Evolutionary conservation across 352 stramenopile genomes (phyloP), one percentile per base, ranked within the genome.

Genomic region (Blastocystis sp.): DNA sequence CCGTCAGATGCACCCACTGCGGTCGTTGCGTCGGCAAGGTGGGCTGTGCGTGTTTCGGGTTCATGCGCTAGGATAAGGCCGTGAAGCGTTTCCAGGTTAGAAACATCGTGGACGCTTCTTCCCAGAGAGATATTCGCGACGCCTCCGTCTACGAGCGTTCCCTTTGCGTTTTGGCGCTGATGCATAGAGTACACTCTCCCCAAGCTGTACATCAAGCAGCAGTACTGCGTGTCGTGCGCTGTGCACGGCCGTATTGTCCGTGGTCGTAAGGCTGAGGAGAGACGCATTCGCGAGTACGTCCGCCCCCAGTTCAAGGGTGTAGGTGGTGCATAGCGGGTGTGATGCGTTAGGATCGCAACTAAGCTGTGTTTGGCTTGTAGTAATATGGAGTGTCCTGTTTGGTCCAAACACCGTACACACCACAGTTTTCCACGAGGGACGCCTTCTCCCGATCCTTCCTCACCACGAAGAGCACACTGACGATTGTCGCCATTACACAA

Each of bases 171-270:
- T 67, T 17, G 19, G 1, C 9, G 3, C 17, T 66, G 3, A 84
- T 23, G 64, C 9, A 4, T 84, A 88, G 97, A 97, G 91, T 99
- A 99, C 92, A 93, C 95, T 88, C 92, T 99, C 88, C 96, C 96
- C 89, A 99, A 99, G 94, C 95, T 99, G 89, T 99, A 99, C 94
- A 97, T 99, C 91, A 99, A 99, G 95, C 98, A 98, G 94, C 98
- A 98, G 92, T 99, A 99, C 94, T 98, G 95, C 91, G 95, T 99
- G 43, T 96, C 98, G 91, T 96, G 96, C 69, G 96, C 96, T 79
- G 97, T 98, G 86, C 96, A 99, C 93, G 95, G 98, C 92, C 96
- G 96, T 92, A 98, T 99, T 91, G 96, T 99, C 76, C 95, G 96
- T 93, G 96, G 94, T 89, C 94, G 96, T 90, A 98, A 94, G 90